These are phyloP conservation scores for Tetracentron sinense DNA, from an alignment of 164 flowering plant genomes.

Conservation along the genomic window DNA sequence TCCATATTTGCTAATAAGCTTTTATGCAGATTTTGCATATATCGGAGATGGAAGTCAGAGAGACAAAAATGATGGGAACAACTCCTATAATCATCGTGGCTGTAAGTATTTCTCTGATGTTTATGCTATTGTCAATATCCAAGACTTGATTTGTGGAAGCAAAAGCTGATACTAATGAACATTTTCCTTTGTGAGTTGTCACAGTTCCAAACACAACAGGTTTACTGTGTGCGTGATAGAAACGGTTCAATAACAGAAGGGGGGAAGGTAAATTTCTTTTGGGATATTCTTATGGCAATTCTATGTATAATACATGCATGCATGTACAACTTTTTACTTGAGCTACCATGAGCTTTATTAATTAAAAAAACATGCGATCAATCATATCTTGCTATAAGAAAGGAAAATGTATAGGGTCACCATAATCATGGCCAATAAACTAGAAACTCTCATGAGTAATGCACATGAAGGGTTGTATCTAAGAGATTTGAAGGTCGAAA, in stretches of 20 bases:
- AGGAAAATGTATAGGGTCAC: too few relatives aligned
- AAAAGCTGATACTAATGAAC: slow-evolving; percentile 1
- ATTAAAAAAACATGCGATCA: too few relatives aligned
- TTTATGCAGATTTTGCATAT: slow-evolving; percentile 78
- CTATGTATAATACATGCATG: too few relatives aligned
- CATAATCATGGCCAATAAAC: too few relatives aligned
- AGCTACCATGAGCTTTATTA: too few relatives aligned
- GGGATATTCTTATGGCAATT: too few relatives aligned
- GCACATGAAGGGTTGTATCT: too few relatives aligned
- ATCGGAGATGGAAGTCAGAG: slow-evolving; percentile 77
- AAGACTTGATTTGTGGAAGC: background rate
- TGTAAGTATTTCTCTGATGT: slow-evolving; percentile 45
- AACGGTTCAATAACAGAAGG: slow-evolving; percentile 78
- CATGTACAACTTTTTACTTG: too few relatives aligned
- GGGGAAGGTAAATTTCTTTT: slow-evolving; percentile 85
- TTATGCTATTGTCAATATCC: too few relatives aligned
- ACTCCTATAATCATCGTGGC: slow-evolving; percentile 74
- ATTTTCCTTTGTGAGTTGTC: slow-evolving; percentile 5
- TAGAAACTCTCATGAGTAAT: too few relatives aligned
- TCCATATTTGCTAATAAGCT: background rate
- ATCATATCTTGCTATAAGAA: too few relatives aligned
- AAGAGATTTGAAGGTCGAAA: too few relatives aligned
- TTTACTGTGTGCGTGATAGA: slow-evolving; percentile 75
- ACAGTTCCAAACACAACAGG: slow-evolving; percentile 97
- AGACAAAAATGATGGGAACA: slow-evolving; percentile 85